phyloP scores from a whole-genome alignment of 768 basidiomycete genomes.

The Pleurotus tuber-regium region DNA sequence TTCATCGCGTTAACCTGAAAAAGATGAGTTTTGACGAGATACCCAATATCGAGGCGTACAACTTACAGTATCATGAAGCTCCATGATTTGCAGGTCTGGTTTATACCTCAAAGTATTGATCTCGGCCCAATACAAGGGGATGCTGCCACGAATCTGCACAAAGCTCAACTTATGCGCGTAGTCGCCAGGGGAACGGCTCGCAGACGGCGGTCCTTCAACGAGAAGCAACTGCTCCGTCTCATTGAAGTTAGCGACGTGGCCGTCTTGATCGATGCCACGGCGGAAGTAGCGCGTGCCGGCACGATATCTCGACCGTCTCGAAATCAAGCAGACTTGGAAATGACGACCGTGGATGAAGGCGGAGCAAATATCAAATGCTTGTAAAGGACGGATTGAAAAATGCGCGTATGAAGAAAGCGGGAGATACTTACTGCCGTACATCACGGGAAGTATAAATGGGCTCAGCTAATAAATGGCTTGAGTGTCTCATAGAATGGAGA shows the following conservation, averaged over 20 bases:
- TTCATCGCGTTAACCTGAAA: slow-evolving; percentile 66
- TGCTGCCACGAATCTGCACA: slow-evolving; percentile 91
- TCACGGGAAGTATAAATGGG: slow-evolving; percentile 85
- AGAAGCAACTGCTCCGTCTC: slow-evolving; percentile 95
- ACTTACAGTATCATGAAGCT: slow-evolving; percentile 79
- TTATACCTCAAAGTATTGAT: slow-evolving; percentile 94
- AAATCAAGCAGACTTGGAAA: slow-evolving; percentile 84
- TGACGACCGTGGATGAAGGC: slow-evolving; percentile 73
- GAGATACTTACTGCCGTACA: slow-evolving; percentile 84
- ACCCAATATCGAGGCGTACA: not conserved
- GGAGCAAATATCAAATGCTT: slow-evolving; percentile 86
- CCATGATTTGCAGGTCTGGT: slow-evolving; percentile 96
- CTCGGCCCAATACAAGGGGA: slow-evolving; percentile 96
- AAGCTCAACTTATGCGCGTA: slow-evolving; percentile 72
- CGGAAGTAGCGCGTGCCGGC: slow-evolving; percentile 98
- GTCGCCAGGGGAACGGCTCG: slow-evolving; percentile 39
- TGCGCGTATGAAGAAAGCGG: slow-evolving; percentile 4
- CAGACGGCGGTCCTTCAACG: slow-evolving; percentile 54
- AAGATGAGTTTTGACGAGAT: not conserved
- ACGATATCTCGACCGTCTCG: slow-evolving; percentile 89
- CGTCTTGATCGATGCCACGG: slow-evolving; percentile 85
- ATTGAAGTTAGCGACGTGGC: slow-evolving; percentile 95
- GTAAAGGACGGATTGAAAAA: slow-evolving; percentile 7
- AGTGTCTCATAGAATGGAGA: slow-evolving; percentile 9
- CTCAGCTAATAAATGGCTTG: slow-evolving; percentile 59